Base-by-base conservation (phyloP, 208 protist genomes). In the Borovskyia barvae region DNA sequence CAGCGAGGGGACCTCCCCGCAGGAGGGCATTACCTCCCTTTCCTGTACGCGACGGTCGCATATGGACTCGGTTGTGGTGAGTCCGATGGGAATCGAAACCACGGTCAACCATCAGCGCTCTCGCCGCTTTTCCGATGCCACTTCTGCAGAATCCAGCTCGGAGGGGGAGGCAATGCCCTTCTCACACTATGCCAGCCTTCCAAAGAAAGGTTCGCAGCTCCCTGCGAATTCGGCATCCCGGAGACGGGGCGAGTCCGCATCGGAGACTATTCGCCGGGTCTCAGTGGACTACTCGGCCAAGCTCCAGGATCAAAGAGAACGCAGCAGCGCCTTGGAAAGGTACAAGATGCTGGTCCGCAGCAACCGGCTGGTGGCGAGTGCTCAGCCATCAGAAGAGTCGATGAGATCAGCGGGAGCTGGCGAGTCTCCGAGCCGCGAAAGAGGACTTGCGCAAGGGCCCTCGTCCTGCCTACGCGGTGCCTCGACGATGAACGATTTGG, bases 281-380 rank as follows among this genome's bases (percentile, higher is more conserved):
- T 52, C 55, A 2, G 36, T 51, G 0, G 85, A 92, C 52, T 88
- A 85, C 69, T 58, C 59, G 25, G 69, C 62, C 39, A 40, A 73
- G 6, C 70, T 92, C 67, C 68, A 80, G 20, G 66, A 73, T 37
- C 66, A 75, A 52, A 56, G 54, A 22, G 65, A 39, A 35, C 85
- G 85, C 48, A 74, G 66, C 25, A 72, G 15, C 24, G 81, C 83
- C 0, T 42, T 92, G 59, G 75, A 76, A 58, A 72, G 81, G 6
- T 92, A 87, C 66, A 76, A 78, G 22, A 62, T 74, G 28, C 59
- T 92, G n/a, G 68, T 88, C 15, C 65, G 47, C 6, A 56, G 37
- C 4, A 73, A 64, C 24, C 56, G 49, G 6, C 45, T 58, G 5
- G 66, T 74, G 14, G 35, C 64, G 14, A 37, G 43, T 30, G 46